Base-by-base conservation (phyloP, 345 rosid genomes). In the Ricinus communis region DNA sequence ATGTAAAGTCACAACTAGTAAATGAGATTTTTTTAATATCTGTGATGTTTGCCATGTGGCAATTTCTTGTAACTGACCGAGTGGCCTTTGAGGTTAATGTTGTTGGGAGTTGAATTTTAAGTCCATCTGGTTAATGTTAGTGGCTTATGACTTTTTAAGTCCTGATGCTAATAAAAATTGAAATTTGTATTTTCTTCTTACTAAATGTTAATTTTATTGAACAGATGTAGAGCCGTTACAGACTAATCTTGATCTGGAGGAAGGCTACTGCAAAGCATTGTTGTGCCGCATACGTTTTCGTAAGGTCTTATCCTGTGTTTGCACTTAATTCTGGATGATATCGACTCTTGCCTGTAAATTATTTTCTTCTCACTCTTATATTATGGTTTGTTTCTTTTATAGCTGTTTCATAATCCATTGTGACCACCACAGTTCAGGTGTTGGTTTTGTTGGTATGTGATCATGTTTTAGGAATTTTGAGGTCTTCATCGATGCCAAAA, bases 251-350 rank as follows among this genome's bases (percentile, higher is more conserved):
- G 84, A 82, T 43, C 61, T 87, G 82, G 99, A 95, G 85, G 99
- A 90, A 77, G 85, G 93, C 65, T 90, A 83, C 73, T 92, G 98
- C 90, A 91, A 85, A 87, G 91, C 97, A 68, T 76, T 95, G 65
- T 81, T 90, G 73, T 93, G 96, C 82, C 91, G 99, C 82, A 74
- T 92, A 86, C 93, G 98, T 79, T 95, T 95, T 85, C 98, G 98
- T 90, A 92, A 95, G 99, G 99, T 95, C 89, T 92, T 85, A 72
- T 81, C 85, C 91, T 84, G 76, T 85, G 73, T 87, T 74, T 76
- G 52, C 81, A 66, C 76, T 74, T 30, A 33, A 40, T 56, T 71
- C 31, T 63, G 56, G 61, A 36, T 65, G 6, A 28, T 57, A 43
- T 70, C 45, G 47, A 36, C 13, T 36, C 53, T 43, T 74, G 59